Conservation (phyloP, 805 yeast species). For the Metschnikowia amazonensis region DNA sequence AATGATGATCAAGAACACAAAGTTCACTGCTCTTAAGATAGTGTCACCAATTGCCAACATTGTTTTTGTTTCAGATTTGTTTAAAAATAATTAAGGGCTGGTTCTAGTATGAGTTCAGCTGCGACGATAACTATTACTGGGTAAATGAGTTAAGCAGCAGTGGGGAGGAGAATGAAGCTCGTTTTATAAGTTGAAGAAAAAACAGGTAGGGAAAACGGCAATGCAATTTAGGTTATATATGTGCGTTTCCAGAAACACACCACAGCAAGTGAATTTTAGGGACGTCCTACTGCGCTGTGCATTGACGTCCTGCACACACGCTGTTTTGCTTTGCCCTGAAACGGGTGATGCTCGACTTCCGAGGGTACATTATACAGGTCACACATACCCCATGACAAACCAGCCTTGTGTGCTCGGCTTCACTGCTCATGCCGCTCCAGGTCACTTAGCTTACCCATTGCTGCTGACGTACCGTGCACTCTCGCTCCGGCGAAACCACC, state of each 20-base stretch:
- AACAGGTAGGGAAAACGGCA: slow-evolving; percentile 3
- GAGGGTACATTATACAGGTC: slow-evolving; percentile 14
- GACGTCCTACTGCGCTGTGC: slow-evolving; percentile 9
- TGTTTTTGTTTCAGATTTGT: slow-evolving; percentile 12
- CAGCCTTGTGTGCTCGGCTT: neutral
- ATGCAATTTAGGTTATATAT: slow-evolving; percentile 5
- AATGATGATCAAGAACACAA: slow-evolving; percentile 69
- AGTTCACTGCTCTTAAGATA: slow-evolving; percentile 68
- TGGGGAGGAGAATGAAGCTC: neutral
- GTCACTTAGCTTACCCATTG: neutral
- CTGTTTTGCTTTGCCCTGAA: slow-evolving; percentile 19
- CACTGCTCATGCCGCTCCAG: neutral
- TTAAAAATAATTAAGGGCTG: neutral
- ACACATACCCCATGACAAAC: neutral
- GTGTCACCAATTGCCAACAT: slow-evolving; percentile 74
- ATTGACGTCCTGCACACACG: slow-evolving; percentile 11
- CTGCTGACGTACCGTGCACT: neutral
- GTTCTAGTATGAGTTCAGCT: neutral
- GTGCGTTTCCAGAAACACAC: slow-evolving; percentile 10
- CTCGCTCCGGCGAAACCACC: neutral
- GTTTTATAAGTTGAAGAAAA: slow-evolving; percentile 1
- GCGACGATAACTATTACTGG: neutral
- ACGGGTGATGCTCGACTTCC: slow-evolving; percentile 14
- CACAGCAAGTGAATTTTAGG: slow-evolving; percentile 13
- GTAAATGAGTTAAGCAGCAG: neutral